Conservation (phyloP, 805 yeast genomes). For the Ogataea siamensis region DNA sequence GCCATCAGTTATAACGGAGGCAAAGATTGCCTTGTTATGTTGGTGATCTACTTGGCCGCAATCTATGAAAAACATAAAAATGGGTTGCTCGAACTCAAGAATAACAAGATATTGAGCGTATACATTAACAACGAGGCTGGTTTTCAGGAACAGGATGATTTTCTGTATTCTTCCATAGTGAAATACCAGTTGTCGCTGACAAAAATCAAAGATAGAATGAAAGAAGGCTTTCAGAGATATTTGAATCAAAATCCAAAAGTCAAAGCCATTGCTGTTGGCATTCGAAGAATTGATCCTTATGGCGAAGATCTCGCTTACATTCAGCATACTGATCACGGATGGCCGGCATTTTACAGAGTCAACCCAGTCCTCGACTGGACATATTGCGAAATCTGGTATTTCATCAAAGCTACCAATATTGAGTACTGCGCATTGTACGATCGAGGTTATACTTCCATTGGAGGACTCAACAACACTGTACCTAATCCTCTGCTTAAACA, state of each 20-base stretch:
- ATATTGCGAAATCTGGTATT: slow-evolving; percentile 82
- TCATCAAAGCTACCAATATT: slow-evolving; percentile 55
- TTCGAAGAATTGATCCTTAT: slow-evolving; percentile 83
- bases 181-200: slow-evolving; percentile 54
- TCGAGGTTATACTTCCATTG: slow-evolving; percentile 84
- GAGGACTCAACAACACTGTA: slow-evolving; percentile 69
- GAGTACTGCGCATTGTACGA: slow-evolving; percentile 78
- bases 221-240: slow-evolving; percentile 67
- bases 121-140: slow-evolving; percentile 74
- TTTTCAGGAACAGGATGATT: slow-evolving; percentile 66
- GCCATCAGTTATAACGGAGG: slow-evolving; percentile 95
- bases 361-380: slow-evolving; percentile 92
- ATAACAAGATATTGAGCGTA: slow-evolving; percentile 46
- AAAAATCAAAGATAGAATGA: slow-evolving; percentile 47
- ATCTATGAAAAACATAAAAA: slow-evolving; percentile 26
- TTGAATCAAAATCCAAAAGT: slow-evolving; percentile 50
- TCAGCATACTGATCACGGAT: slow-evolving; percentile 80
- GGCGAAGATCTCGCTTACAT: slow-evolving; percentile 57
- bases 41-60: slow-evolving; percentile 68
- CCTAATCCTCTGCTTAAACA: slow-evolving; percentile 61
- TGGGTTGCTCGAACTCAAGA: slow-evolving; percentile 14
- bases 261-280: slow-evolving; percentile 83
- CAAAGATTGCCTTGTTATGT: slow-evolving; percentile 90
- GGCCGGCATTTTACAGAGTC: slow-evolving; percentile 84
- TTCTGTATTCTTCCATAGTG: slow-evolving; percentile 54